phyloP scores from a whole-genome alignment of 2,329 filamentous ascomycete genomes.

The Scytalidium lignicola region DNA sequence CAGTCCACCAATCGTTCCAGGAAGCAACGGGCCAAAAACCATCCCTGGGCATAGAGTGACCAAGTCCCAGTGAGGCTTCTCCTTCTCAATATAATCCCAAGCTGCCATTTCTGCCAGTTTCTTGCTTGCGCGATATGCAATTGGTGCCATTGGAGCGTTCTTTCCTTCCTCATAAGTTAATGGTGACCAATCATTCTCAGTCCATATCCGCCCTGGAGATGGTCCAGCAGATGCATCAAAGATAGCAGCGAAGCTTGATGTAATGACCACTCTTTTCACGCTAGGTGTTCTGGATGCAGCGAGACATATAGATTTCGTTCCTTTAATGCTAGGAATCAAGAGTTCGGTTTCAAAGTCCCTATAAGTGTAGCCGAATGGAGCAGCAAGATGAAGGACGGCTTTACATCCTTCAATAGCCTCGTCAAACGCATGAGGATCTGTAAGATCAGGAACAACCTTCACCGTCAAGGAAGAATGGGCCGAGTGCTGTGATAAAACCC shows the following conservation, averaged over 20 bases:
- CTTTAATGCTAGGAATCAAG: slow-evolving; percentile 24
- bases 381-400: slow-evolving; percentile 22
- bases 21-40: slow-evolving; percentile 19
- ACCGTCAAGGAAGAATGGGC: background rate
- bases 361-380: slow-evolving; percentile 26
- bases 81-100: slow-evolving; percentile 20
- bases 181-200: slow-evolving; percentile 7
- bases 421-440: background rate
- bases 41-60: slow-evolving; percentile 18
- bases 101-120: slow-evolving; percentile 22
- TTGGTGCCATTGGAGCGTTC: slow-evolving; percentile 14
- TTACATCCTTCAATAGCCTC: slow-evolving; percentile 1
- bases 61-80: slow-evolving; percentile 3
- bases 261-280: slow-evolving; percentile 22
- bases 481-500: background rate
- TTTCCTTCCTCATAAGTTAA: slow-evolving; percentile 10
- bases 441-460: slow-evolving; percentile 1
- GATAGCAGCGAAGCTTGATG: slow-evolving; percentile 23
- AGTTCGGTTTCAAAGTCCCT: slow-evolving; percentile 25
- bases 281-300: slow-evolving; percentile 15
- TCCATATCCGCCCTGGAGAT: slow-evolving; percentile 14
- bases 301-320: slow-evolving; percentile 22
- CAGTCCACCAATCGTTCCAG: slow-evolving; percentile 14
- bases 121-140: slow-evolving; percentile 22
- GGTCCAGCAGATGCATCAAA: slow-evolving; percentile 13